A percentile compares a stretch with the other conserved stretches of the same genome.
phyloP scores from a whole-genome alignment of 768 basidiomycete species.

The Xanthoconium stramineum region DNA sequence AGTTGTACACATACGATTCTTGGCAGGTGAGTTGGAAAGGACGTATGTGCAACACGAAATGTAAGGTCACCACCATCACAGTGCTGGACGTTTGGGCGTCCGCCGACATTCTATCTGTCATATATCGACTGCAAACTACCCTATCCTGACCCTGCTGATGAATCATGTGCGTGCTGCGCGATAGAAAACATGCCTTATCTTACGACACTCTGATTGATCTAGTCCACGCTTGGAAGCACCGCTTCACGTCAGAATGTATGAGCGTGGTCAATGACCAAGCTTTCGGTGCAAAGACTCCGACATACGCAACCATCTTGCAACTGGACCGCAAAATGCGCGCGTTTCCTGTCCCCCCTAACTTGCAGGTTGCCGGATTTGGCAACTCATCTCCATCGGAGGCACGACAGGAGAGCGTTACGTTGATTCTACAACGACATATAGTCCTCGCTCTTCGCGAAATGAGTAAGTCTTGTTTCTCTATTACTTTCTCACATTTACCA shows the following conservation, averaged over 20 bases:
- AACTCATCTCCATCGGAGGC: conserved; percentile 44
- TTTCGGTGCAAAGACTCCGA: conserved; percentile 66
- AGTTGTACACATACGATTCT: conserved; percentile 40
- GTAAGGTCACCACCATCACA: conserved; percentile 41
- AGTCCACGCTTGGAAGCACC: conserved; percentile 72
- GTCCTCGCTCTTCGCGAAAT: conserved; percentile 67
- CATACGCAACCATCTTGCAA: conserved; percentile 64
- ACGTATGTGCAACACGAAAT: neutral
- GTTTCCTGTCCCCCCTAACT: conserved; percentile 61
- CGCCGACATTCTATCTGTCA: conserved; percentile 62
- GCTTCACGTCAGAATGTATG: conserved; percentile 67
- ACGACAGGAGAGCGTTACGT: conserved; percentile 35
- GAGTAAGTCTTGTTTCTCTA: conserved; percentile 42
- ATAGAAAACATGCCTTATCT: neutral
- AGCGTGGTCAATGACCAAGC: conserved; percentile 67
- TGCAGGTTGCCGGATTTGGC: conserved; percentile 69
- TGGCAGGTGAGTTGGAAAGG: conserved; percentile 28
- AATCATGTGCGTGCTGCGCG: conserved; percentile 49
- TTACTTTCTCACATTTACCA: neutral
- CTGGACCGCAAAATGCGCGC: conserved; percentile 64
- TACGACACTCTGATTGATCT: neutral
- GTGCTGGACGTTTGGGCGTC: conserved; percentile 68
- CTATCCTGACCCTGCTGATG: conserved; percentile 45
- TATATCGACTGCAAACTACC: conserved; percentile 70
- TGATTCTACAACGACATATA: conserved; percentile 64